Percentiles rank a stretch among this genome's conserved stretches.
phyloP scores from a whole-genome alignment of 2,329 filamentous ascomycete genomes.

The Polytolypa hystricis region DNA sequence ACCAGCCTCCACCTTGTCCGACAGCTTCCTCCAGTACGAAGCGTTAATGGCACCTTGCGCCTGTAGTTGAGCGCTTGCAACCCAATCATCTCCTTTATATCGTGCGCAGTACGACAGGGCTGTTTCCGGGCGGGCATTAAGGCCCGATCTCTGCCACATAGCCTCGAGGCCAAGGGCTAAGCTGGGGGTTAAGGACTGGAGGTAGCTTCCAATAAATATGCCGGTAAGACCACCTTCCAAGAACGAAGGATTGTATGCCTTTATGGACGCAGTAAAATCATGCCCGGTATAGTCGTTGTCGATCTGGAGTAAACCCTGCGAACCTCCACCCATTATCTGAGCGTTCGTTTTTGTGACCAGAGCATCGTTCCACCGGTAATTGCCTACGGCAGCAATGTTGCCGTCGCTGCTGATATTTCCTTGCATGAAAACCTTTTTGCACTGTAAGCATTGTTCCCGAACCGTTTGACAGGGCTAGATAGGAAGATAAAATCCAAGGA shows the following conservation, averaged over 20 bases:
- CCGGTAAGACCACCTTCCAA: constrained; percentile 88
- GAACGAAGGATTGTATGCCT: constrained; percentile 88
- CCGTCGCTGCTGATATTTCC: constrained; percentile 91
- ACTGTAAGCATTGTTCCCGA: not conserved
- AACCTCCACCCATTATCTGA: constrained; percentile 65
- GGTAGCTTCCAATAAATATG: constrained; percentile 90
- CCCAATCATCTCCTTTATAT: constrained; percentile 89
- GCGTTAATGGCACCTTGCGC: constrained; percentile 79
- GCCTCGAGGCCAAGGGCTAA: constrained; percentile 83
- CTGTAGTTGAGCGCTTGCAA: constrained; percentile 80
- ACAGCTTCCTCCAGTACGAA: constrained; percentile 86
- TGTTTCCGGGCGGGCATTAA: constrained; percentile 81
- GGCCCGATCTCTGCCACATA: constrained; percentile 80
- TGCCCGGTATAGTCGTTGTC: constrained; percentile 91
- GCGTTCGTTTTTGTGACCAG: constrained; percentile 80
- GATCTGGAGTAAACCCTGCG: constrained; percentile 80
- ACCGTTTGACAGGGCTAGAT: constrained; percentile 7
- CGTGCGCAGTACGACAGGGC: constrained; percentile 79
- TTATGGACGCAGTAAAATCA: constrained; percentile 88
- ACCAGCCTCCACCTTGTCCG: constrained; percentile 91
- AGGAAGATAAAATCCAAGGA: not conserved
- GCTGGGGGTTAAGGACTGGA: constrained; percentile 81
- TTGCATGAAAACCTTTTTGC: constrained; percentile 75
- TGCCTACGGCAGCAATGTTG: constrained; percentile 75
- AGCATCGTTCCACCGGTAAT: constrained; percentile 74